Base-by-base conservation (phyloP, 2,329 filamentous ascomycete genomes). In the Microthyrium microscopicum region DNA sequence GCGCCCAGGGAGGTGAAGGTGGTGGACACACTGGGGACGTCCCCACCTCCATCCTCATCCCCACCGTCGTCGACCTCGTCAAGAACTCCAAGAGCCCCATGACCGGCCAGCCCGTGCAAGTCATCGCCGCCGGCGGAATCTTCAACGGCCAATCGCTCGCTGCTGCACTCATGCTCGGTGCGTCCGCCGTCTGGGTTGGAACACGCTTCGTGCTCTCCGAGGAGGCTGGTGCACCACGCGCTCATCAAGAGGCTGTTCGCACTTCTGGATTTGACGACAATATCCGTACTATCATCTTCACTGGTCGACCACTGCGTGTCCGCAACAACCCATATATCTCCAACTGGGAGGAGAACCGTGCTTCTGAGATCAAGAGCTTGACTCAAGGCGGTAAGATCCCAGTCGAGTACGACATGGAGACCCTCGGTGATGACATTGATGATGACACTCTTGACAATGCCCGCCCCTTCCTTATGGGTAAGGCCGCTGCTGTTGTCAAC, bases 221-320 rank as follows among this genome's bases (percentile, higher is more conserved):
- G 45, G 89, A 98, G 66, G 89, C 89, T 36, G 87, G 89, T 50
- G 89, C 89, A 8, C 82, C 89, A 45, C 77, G 83, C 57, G 72
- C 80, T 29, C 87, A 98, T 68, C 89, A 95, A 64, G 87, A 98
- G 53, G 83, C 87, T 40, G 89, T 98, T 46, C 73, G 74, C 50
- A 94, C 87, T 27, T 73, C 89, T 33, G 73, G 80, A 46, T 93
- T 89, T 56, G 84, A 95, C 59, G 89, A 98, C 61, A 98, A 92
- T 51, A 64, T 95, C 54, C 80, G 83, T 53, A 98, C 89, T 31
- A 82, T 95, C 57, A 98, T 98, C 63, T 98, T 95, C 70, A 98
- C 38, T 5, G 89, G 89, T 36, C 81, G 89, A 38, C 89, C 89
- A 22, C 68, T 98, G 52, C 82, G 89, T 45, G 89, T 98, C 39